These are phyloP conservation scores for Malassezia sp. DNA, from an alignment of 1,284 basidiomycete genomes.

Conservation along the genomic window DNA sequence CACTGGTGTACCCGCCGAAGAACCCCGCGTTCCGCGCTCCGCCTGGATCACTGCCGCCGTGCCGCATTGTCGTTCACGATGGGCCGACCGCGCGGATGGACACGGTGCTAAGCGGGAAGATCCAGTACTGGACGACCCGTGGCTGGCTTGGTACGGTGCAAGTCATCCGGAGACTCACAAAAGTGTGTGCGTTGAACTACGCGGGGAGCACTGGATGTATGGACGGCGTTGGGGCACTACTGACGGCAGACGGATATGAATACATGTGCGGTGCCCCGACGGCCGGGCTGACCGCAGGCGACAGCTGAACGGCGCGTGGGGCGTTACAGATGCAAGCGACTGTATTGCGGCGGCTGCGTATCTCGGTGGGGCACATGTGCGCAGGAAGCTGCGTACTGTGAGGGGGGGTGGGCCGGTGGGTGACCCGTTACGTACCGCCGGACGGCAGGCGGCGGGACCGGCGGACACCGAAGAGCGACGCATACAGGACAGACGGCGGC, in stretches of 20 bases:
- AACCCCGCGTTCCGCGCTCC: conserved; percentile 55
- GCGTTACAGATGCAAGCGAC: conserved; percentile 58
- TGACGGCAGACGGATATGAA: conserved; percentile 45
- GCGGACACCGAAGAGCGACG: no score
- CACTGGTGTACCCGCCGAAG: conserved; percentile 56
- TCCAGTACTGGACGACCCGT: conserved; percentile 51
- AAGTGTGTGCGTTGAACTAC: conserved; percentile 62
- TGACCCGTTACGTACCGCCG: no score
- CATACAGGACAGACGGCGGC: no score
- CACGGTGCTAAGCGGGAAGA: conserved; percentile 51
- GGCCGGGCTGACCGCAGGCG: no score
- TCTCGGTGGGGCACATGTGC: conserved; percentile 48
- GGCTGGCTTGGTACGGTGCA: no score
- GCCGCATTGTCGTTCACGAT: conserved; percentile 57
- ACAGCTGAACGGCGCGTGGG: conserved; percentile 59
- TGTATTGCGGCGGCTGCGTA: conserved; percentile 53
- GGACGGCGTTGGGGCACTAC: no score
- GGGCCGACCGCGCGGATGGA: conserved; percentile 54
- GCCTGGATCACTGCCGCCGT: conserved; percentile 56
- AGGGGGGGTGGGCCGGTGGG: no score
- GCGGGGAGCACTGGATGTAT: conserved; percentile 60
- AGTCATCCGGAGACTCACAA: no score
- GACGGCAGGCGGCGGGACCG: no score
- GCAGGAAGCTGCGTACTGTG: no score
- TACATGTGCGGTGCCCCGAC: conserved; percentile 52